Evolutionary conservation across 306 rosid genomes (phyloP).

Genomic region (Abrus pulchellus): DNA sequence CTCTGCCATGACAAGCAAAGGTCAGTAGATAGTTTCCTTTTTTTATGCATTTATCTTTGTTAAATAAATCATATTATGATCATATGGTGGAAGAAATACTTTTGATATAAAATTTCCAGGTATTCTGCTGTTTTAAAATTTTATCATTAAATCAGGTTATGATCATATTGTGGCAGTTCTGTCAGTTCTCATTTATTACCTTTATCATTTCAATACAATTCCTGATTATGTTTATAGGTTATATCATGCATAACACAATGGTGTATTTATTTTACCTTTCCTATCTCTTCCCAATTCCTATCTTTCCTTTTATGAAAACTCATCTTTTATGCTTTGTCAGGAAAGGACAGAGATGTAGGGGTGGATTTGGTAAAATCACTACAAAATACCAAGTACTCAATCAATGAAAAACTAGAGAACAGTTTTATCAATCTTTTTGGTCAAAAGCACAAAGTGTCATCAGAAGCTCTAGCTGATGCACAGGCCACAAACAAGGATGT

Average conservation of each 20-base stretch:
- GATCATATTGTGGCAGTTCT: slow-evolving; percentile 20
- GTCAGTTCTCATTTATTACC: slow-evolving; percentile 21
- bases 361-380: slow-evolving; percentile 83
- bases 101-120: too few species aligned
- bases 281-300: slow-evolving; percentile 13
- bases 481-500: slow-evolving; percentile 47
- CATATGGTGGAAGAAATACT: slow-evolving; percentile 25
- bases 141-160: slow-evolving; percentile 34
- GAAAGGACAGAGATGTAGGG: slow-evolving; percentile 78
- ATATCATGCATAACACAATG: slow-evolving; percentile 18
- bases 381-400: slow-evolving; percentile 78
- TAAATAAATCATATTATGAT: slow-evolving; percentile 28
- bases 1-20: slow-evolving; percentile 59
- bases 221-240: not conserved
- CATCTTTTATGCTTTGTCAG: slow-evolving; percentile 55
- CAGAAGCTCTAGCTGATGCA: slow-evolving; percentile 53
- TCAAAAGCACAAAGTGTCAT: slow-evolving; percentile 51
- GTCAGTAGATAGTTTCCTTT: slow-evolving; percentile 50
- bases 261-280: slow-evolving; percentile 11
- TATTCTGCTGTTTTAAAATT: too few species aligned
- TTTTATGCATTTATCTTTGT: slow-evolving; percentile 13
- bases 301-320: slow-evolving; percentile 35
- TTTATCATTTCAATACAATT: slow-evolving; percentile 15
- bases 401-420: slow-evolving; percentile 84
- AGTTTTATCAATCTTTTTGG: slow-evolving; percentile 69